Conservation (phyloP, 805 yeast species). For the Pichia nanzhaoensis region DNA sequence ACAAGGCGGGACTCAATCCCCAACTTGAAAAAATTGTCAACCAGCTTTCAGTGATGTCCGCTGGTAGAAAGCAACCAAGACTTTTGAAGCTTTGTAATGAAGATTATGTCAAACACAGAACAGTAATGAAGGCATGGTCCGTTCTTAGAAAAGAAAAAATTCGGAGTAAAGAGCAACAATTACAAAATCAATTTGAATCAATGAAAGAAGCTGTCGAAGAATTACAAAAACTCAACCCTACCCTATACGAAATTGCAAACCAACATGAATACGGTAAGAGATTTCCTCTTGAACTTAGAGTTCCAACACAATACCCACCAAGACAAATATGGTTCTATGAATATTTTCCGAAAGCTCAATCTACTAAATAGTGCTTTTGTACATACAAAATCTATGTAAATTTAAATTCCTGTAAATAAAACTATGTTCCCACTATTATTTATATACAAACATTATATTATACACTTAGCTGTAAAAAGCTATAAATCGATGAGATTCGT, state of each 20-base stretch:
- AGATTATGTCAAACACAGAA: constrained; percentile 78
- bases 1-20: constrained; percentile 22
- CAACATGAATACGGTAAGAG: constrained; percentile 46
- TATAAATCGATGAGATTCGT: constrained; percentile 10
- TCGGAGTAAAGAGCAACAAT: constrained; percentile 34
- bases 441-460: not conserved
- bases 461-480: not conserved
- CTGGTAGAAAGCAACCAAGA: constrained; percentile 82
- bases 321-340: constrained; percentile 70
- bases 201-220: constrained; percentile 70
- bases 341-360: constrained; percentile 25
- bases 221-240: constrained; percentile 45
- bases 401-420: constrained; percentile 1
- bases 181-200: constrained; percentile 55
- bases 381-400: not conserved
- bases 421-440: not conserved
- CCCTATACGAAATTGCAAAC: constrained; percentile 58
- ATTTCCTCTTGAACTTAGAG: constrained; percentile 77
- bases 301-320: constrained; percentile 89
- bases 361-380: constrained; percentile 8
- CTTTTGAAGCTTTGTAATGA: constrained; percentile 68
- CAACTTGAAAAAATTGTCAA: constrained; percentile 28
- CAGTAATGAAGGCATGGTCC: constrained; percentile 80
- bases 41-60: constrained; percentile 77
- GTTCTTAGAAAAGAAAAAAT: constrained; percentile 48